These are phyloP conservation scores for Helicocarpus griseus DNA, from an alignment of 2,329 filamentous ascomycete species.

Conservation along the genomic window DNA sequence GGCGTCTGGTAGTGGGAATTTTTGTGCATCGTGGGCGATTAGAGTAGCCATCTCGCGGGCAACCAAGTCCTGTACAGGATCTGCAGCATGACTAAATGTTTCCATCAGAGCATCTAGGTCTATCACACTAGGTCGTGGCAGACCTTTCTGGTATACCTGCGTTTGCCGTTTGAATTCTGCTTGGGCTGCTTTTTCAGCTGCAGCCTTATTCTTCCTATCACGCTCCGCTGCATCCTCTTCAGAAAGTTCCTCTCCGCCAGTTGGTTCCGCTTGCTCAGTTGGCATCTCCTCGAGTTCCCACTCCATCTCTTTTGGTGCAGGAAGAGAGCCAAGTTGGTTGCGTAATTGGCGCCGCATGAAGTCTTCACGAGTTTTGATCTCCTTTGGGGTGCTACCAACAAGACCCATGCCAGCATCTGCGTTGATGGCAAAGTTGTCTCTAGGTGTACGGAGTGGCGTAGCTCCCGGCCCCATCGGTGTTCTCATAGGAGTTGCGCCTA, in stretches of 20 bases:
- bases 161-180: constrained; percentile 73
- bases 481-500: constrained; percentile 55
- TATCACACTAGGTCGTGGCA: constrained; percentile 67
- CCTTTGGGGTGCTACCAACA: constrained; percentile 64
- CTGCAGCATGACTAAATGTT: constrained; percentile 49
- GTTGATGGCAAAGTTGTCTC: constrained; percentile 81
- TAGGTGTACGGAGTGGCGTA: constrained; percentile 77
- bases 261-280: constrained; percentile 61
- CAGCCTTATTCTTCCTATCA: constrained; percentile 57
- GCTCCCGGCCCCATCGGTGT: constrained; percentile 57
- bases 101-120: constrained; percentile 61
- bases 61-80: constrained; percentile 60
- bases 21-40: constrained; percentile 70
- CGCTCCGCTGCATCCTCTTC: constrained; percentile 64
- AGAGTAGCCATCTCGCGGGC: constrained; percentile 68
- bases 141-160: constrained; percentile 76
- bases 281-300: constrained; percentile 84
- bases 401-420: constrained; percentile 55
- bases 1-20: constrained; percentile 60
- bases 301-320: constrained; percentile 85
- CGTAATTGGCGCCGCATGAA: constrained; percentile 58
- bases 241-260: constrained; percentile 40
- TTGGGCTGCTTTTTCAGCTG: constrained; percentile 53
- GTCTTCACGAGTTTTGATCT: constrained; percentile 62
- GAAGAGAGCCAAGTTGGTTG: constrained; percentile 60